phyloP scores from a whole-genome alignment of 257 asterid species.

The Solanum ossicruentum region DNA sequence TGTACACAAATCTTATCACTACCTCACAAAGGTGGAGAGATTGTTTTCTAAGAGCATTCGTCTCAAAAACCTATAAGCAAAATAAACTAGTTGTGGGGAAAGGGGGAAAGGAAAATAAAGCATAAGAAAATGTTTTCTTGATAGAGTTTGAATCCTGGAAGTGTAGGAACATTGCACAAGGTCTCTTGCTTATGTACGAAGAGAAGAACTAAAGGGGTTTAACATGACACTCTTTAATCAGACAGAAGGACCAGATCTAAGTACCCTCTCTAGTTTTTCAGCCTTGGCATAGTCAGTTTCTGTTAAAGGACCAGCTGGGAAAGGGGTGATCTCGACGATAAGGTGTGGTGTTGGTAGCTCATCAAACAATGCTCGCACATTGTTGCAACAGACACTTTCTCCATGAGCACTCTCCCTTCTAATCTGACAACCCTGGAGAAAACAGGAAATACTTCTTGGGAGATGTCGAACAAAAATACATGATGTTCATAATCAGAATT shows the following conservation, averaged over 20 bases:
- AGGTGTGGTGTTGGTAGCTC: constrained; percentile 96
- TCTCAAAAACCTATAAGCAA: too few relatives aligned
- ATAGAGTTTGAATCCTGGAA: neutral
- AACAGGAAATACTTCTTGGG: neutral
- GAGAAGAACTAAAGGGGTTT: neutral
- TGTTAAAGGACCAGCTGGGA: constrained; percentile 80
- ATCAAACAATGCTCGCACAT: constrained; percentile 84
- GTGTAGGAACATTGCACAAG: neutral
- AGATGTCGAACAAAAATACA: neutral
- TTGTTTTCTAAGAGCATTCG: too few relatives aligned
- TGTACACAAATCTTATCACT: too few relatives aligned
- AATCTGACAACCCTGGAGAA: constrained; percentile 78
- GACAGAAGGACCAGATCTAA: constrained; percentile 67
- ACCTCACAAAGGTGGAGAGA: too few relatives aligned
- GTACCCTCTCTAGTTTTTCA: constrained; percentile 81
- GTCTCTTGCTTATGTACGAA: constrained; percentile 14
- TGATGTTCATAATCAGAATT: neutral
- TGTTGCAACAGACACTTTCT: constrained; percentile 89
- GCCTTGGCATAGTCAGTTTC: constrained; percentile 80
- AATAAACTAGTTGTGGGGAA: too few relatives aligned
- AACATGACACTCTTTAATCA: constrained; percentile 6
- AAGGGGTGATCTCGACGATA: constrained; percentile 67
- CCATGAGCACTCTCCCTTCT: constrained; percentile 95
- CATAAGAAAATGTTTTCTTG: neutral
- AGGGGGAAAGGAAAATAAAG: neutral